A percentile compares a stretch with the other conserved stretches of the same genome.
These are phyloP conservation scores for Corylus avellana DNA, from an alignment of 306 rosid species.

Conservation along the genomic window DNA sequence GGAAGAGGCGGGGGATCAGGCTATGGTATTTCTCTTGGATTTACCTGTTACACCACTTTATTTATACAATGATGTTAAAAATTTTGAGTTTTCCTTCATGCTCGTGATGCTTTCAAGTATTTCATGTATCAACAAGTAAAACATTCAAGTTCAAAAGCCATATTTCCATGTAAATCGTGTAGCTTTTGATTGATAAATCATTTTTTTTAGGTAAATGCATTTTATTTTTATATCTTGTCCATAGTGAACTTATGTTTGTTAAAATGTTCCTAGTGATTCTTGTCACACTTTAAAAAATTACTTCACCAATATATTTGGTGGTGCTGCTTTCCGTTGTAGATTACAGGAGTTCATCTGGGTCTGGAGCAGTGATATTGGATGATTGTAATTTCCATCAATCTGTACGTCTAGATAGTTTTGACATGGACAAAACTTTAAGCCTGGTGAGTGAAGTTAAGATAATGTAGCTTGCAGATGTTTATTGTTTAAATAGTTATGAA, in stretches of 20 bases:
- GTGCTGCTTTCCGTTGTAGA: slow-evolving; percentile 45
- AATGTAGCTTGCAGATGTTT: neutral
- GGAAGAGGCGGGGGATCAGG: slow-evolving; percentile 60
- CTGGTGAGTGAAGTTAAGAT: slow-evolving; percentile 51
- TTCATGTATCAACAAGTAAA: neutral
- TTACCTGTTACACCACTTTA: neutral
- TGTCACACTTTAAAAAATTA: slow-evolving; percentile 15
- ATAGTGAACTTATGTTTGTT: slow-evolving; percentile 2
- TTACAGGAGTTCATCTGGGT: slow-evolving; percentile 64
- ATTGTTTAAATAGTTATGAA: neutral
- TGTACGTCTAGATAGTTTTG: slow-evolving; percentile 81
- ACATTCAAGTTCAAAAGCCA: slow-evolving; percentile 17
- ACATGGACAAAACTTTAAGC: slow-evolving; percentile 64
- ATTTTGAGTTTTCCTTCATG: slow-evolving; percentile 3
- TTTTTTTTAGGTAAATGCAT: slow-evolving; percentile 19
- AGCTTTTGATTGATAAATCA: slow-evolving; percentile 19
- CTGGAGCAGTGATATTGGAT: slow-evolving; percentile 73
- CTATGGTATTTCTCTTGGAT: slow-evolving; percentile 45
- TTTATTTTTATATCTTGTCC: neutral
- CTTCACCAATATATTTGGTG: slow-evolving; percentile 25
- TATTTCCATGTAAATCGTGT: slow-evolving; percentile 7
- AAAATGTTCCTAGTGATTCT: slow-evolving; percentile 29
- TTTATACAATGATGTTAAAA: neutral
- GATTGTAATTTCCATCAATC: slow-evolving; percentile 94
- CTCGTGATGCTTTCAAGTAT: slow-evolving; percentile 22